Evolutionary conservation across 2,329 filamentous ascomycete species (phyloP), one percentile per base, ranked within the genome.

Genomic region (Dactylellina sp.): DNA sequence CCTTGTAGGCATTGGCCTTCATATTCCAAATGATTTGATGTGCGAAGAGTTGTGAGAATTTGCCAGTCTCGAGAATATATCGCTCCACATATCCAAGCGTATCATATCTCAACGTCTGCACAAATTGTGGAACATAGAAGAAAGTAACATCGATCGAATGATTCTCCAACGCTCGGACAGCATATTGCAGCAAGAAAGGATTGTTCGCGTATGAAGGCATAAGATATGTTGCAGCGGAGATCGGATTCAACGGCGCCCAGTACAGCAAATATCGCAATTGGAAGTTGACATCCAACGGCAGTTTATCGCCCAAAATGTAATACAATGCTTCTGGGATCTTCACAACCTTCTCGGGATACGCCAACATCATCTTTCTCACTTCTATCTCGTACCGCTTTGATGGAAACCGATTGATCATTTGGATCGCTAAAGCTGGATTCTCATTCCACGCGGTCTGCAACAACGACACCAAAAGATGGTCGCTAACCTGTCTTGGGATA

Each of bases 21-120:
- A 99, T 99, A 81, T 99, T 99, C 95, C 96, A 99, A 80, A 99
- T 99, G 77, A 99, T 98, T 79, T 99, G 95, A 81, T 99, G 96
- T 1, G 96, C 94, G 81, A 99, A 99, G 7, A 98, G 84, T 81
- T 98, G 95, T n/a, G 95, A 98, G 79, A 97, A 93, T 78, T 96
- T 94, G 0, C 93, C 95, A 0, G 96, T 97, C 82, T 99, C 95
- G 14, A 98, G 85, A 63, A 99, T 98, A 80, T 97, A 99, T 47
- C 94, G 88, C 81, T 97, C 93, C 1, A 97, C 93, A 79, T 99
- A 99, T 64, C 95, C 95, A 22, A 99, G 85, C 11, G 86, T 87
- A 84, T 99, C 95, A 78, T 98, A 97, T 61, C 95, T 90, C 46
- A 99, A 86, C 46, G 92, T 91, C 81, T 99, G 95, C 12, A 99